Conservation (phyloP, 2,329 filamentous ascomycete species). For the Knoxdaviesia capensis region DNA sequence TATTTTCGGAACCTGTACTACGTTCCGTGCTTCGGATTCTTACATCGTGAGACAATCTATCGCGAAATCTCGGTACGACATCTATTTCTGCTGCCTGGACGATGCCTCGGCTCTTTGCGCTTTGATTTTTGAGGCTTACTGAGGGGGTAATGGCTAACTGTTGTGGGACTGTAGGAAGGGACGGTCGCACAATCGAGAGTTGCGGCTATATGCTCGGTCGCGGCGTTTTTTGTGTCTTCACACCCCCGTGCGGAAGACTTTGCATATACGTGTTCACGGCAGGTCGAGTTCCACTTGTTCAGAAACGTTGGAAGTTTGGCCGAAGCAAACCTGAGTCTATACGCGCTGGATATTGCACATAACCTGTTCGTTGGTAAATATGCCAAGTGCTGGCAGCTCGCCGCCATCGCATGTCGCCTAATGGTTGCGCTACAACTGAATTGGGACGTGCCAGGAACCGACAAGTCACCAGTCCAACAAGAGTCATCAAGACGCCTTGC, state of each 20-base stretch:
- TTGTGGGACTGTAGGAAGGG: slow-evolving; percentile 10
- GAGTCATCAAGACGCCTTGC: slow-evolving; percentile 16
- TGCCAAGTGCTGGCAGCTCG: slow-evolving; percentile 19
- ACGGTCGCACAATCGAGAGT: slow-evolving; percentile 14
- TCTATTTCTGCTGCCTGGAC: neutral
- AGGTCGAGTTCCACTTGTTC: slow-evolving; percentile 19
- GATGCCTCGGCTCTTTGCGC: neutral
- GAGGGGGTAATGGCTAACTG: neutral
- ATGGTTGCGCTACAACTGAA: slow-evolving; percentile 19
- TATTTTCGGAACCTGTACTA: slow-evolving; percentile 18
- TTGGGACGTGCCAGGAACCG: slow-evolving; percentile 14
- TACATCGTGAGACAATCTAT: slow-evolving; percentile 16
- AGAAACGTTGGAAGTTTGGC: slow-evolving; percentile 18
- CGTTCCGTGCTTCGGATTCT: slow-evolving; percentile 18
- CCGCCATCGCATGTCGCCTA: slow-evolving; percentile 15
- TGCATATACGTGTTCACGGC: slow-evolving; percentile 15
- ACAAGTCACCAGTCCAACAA: slow-evolving; percentile 14
- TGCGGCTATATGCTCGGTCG: slow-evolving; percentile 18
- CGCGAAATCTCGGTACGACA: slow-evolving; percentile 13
- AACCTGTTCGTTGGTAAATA: slow-evolving; percentile 16
- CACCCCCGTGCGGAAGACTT: slow-evolving; percentile 14
- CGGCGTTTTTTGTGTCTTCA: slow-evolving; percentile 15
- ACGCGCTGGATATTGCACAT: slow-evolving; percentile 15
- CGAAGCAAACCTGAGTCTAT: slow-evolving; percentile 14
- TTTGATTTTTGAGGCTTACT: neutral